Evolutionary conservation across 208 protist genomes (phyloP).

Genomic region (Crithidia brevicula): DNA sequence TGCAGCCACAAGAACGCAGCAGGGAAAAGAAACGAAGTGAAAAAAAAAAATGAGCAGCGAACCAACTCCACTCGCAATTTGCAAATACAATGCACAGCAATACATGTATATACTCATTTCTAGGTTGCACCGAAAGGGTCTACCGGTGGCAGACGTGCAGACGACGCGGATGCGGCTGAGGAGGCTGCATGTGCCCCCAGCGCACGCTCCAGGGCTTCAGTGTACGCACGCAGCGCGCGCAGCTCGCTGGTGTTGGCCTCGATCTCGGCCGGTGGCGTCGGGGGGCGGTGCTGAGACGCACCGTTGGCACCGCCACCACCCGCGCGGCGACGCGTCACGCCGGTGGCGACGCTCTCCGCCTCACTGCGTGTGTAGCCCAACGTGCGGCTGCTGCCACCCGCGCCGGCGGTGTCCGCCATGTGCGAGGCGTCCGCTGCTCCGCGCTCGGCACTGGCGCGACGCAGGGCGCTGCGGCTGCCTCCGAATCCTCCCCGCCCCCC

Average conservation of each 20-base stretch:
- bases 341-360: conserved; percentile 7
- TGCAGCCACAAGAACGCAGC: neutral
- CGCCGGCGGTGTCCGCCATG: neutral
- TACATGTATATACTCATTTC: too few species aligned
- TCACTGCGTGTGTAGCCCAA: conserved; percentile 4
- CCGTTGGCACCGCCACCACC: neutral
- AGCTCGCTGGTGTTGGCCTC: conserved; percentile 88
- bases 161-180: neutral
- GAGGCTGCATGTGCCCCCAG: conserved; percentile 28
- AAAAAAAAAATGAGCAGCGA: too few species aligned
- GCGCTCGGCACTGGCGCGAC: conserved; percentile 10
- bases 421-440: neutral
- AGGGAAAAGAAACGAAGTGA: neutral
- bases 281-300: conserved; percentile 20
- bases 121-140: conserved; percentile 1
- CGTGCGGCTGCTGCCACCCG: conserved; percentile 1
- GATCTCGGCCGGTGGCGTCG: conserved; percentile 60
- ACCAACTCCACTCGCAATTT: too few species aligned
- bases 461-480: neutral
- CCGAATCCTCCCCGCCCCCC: neutral
- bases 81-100: too few species aligned
- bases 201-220: conserved; percentile 77
- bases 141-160: conserved; percentile 16
- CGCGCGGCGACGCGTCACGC: conserved; percentile 7
- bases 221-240: conserved; percentile 67